Percentiles rank a stretch among this genome's conserved stretches.
phyloP scores from a whole-genome alignment of 2,329 filamentous ascomycete genomes.

The Aspergillus ibericus region DNA sequence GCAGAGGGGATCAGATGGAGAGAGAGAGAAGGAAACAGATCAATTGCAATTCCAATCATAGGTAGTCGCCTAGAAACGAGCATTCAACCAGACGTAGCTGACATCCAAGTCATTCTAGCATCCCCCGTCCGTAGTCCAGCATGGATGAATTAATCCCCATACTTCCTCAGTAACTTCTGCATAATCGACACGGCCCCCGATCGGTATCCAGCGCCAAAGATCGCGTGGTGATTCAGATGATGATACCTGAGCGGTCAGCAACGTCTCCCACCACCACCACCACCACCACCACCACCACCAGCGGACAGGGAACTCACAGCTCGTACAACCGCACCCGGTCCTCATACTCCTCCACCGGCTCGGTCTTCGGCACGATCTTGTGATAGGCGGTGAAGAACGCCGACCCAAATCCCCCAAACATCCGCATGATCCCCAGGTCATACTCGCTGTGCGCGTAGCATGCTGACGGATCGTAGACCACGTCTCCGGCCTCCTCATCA shows the following conservation, averaged over 20 bases:
- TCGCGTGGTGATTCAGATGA: conserved; percentile 81
- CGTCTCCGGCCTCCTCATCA: conserved; percentile 61
- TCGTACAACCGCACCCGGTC: conserved; percentile 81
- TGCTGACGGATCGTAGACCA: conserved; percentile 78
- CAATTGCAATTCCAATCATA: background rate
- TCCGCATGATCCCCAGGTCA: conserved; percentile 89
- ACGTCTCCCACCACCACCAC: background rate
- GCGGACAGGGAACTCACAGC: conserved; percentile 57
- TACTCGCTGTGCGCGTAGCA: conserved; percentile 88
- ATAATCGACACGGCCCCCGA: conserved; percentile 77
- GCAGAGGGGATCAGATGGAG: background rate
- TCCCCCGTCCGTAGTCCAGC: background rate
- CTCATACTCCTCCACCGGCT: conserved; percentile 80
- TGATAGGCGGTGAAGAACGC: conserved; percentile 78
- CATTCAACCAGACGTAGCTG: background rate
- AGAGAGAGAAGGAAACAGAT: background rate
- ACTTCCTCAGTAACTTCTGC: conserved; percentile 70
- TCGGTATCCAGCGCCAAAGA: conserved; percentile 80
- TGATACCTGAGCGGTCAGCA: conserved; percentile 64
- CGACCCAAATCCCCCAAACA: conserved; percentile 85
- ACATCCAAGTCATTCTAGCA: background rate
- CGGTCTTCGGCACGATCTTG: conserved; percentile 70
- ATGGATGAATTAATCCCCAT: conserved; percentile 46
- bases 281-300: background rate
- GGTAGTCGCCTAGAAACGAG: background rate